Evolutionary conservation across 2,329 filamentous ascomycete species (phyloP).

Genomic region (Colletotrichum trifolii): DNA sequence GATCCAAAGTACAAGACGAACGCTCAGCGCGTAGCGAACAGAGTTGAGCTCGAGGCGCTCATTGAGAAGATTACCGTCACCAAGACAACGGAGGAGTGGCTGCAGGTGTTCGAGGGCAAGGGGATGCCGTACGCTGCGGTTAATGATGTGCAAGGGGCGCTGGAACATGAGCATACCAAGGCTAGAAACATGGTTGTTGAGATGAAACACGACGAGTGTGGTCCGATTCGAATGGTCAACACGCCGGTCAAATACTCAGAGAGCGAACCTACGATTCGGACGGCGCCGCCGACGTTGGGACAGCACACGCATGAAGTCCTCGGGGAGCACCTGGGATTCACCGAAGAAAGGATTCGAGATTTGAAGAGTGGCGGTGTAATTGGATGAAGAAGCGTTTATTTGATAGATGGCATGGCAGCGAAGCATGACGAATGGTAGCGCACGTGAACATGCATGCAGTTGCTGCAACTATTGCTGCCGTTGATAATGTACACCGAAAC

Average conservation of each 20-base stretch:
- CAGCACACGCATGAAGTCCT: constrained; percentile 88
- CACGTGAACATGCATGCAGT: too few relatives aligned
- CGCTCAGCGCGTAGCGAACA: constrained; percentile 72
- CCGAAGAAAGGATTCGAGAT: constrained; percentile 65
- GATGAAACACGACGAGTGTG: constrained; percentile 84
- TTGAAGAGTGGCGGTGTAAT: constrained; percentile 77
- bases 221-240: constrained; percentile 89
- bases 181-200: constrained; percentile 92
- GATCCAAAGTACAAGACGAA: constrained; percentile 72
- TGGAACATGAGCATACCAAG: constrained; percentile 85
- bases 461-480: too few relatives aligned
- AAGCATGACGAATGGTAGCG: too few relatives aligned
- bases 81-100: constrained; percentile 89
- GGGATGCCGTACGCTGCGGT: constrained; percentile 93
- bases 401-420: too few relatives aligned
- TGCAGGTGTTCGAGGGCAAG: constrained; percentile 85
- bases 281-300: constrained; percentile 84
- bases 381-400: constrained; percentile 46
- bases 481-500: too few relatives aligned
- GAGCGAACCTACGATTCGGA: constrained; percentile 79
- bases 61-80: constrained; percentile 81
- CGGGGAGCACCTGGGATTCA: constrained; percentile 69
- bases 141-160: constrained; percentile 87
- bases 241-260: constrained; percentile 95
- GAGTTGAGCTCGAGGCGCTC: constrained; percentile 78